Base-by-base conservation (phyloP, 139 green algal genomes). In the Chlamydomonas schloesseri region DNA sequence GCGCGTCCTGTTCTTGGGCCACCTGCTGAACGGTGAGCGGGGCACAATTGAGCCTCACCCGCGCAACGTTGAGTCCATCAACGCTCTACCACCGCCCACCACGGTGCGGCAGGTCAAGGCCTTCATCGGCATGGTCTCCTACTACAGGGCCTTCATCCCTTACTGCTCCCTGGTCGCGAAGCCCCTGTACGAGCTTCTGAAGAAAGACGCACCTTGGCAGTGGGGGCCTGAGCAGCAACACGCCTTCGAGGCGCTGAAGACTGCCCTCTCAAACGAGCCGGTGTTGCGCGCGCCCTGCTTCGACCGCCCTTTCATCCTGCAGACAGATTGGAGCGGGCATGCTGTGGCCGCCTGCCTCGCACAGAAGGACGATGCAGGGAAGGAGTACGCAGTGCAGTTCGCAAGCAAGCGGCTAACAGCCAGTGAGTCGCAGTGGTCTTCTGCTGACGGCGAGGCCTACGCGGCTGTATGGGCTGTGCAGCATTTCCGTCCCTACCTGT, bases 401-500 rank as follows among this genome's bases (percentile, higher is more conserved):
- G 69, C 69, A 13, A 74, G 69, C 37, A 34, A 26, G 2, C 21
- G 18, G 33, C 33, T 80, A 1, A 33, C 73, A 8, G 15, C 2
- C 2, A 11, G 14, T 17, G 9, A 91, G 53, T 24, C 5, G 13
- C 82, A 82, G 37, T 89, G 87, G 34, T 34, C 57, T 26, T 31
- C 55, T 28, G 79, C 57, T 23, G 77, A 89, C 21, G 88, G 88
- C 0, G 84, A 91, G 60, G 64, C 76, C 20, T 53, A 84, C 0
- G 87, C 87, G 29, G 71, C 65, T 1, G 53, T 83, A 2, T 90
- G 71, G 79, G 87, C 64, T 0, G 58, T 74, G 26, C 57, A 82
- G 37, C 79, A 88, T 1, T 89, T 90, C 26, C 69, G 79, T 21
- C 69, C 74, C 15, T 88, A 89, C 42, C 34, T 91, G 20, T 73